phyloP scores from a whole-genome alignment of 2,329 filamentous ascomycete species.

The Fusarium brevicatenulatum region DNA sequence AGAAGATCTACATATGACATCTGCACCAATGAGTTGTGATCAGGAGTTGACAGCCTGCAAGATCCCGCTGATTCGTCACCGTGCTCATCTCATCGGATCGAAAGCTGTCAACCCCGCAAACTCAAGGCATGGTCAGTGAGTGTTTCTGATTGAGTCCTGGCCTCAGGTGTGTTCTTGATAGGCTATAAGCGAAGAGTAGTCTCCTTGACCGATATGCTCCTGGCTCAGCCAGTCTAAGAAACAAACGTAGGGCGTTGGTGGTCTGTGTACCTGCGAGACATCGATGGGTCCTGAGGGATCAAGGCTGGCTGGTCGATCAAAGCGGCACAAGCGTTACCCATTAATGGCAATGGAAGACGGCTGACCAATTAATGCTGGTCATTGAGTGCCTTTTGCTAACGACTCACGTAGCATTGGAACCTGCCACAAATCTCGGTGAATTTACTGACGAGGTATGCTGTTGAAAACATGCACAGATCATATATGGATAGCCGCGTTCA shows the following conservation, averaged over 20 bases:
- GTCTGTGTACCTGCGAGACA: constrained; percentile 19
- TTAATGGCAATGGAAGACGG: not conserved
- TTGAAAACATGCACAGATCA: not conserved
- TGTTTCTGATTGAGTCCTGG: not conserved
- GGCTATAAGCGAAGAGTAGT: not conserved
- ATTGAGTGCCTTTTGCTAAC: not conserved
- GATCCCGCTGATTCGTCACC: constrained; percentile 16
- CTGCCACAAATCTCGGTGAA: not conserved
- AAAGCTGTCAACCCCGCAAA: constrained; percentile 23
- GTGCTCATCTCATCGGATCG: constrained; percentile 13
- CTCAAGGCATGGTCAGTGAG: not conserved
- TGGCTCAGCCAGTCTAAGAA: constrained; percentile 13
- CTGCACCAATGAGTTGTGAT: not conserved
- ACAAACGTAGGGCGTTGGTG: constrained; percentile 19
- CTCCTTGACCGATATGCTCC: constrained; percentile 9
- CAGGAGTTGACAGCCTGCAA: not conserved
- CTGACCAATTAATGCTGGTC: not conserved
- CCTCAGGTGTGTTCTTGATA: not conserved
- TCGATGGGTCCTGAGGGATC: not conserved
- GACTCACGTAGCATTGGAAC: not conserved
- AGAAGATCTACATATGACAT: not conserved
- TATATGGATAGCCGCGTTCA: not conserved
- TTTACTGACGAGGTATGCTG: not conserved
- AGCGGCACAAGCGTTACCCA: not conserved
- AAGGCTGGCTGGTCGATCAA: constrained; percentile 10